Base-by-base conservation (phyloP, 2,329 filamentous ascomycete genomes). In the Cercospora beticola region DNA sequence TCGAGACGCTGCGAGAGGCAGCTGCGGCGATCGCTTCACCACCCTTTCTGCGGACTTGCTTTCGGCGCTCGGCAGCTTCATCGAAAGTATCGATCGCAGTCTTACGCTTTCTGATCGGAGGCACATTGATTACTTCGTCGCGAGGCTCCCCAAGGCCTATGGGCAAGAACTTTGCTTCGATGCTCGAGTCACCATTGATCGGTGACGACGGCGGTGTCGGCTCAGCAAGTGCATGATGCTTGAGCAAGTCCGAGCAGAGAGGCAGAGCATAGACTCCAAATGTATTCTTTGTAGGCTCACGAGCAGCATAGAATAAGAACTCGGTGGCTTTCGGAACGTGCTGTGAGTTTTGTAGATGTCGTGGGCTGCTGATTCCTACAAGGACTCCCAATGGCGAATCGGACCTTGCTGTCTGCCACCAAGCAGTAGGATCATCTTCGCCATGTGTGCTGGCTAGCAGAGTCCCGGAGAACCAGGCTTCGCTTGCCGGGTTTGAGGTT, bases 41-140 rank as follows among this genome's bases (percentile, higher is more conserved):
- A 4, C 82, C 82, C 10, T 79, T 78, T 16, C 79, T 76, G 33
- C 79, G 79, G 0, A 81, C 80, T 64, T 82, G 82, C 59, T 78
- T 80, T 3, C 80, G 79, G 3, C 79, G 80, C 58, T 82, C 78
- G 1, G 79, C 78, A 4, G 84, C 84, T 73, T 83, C 81, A 59
- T 85, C 82, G 62, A 86, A 84, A 4, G 84, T 74, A 36, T 82
- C 79, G 6, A 74, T 75, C 14, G 79, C 74, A 23, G 78, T 79
- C 64, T 80, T 82, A 16, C 82, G 79, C 71, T 84, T 85, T 10
- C 77, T 75, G 0, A 76, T 68, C 0, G 74, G 74, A 5, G 75
- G 68, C 6, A 74, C 67, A 64, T 77, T 71, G 28, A 76, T 66
- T 9, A 72, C 63, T 40, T 74, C 72, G 8, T 57, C 58, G 14